A percentile compares a stretch with the other conserved stretches of the same genome.
Conservation (phyloP, 805 yeast genomes). For the Cyberlindnera subsufficiens region DNA sequence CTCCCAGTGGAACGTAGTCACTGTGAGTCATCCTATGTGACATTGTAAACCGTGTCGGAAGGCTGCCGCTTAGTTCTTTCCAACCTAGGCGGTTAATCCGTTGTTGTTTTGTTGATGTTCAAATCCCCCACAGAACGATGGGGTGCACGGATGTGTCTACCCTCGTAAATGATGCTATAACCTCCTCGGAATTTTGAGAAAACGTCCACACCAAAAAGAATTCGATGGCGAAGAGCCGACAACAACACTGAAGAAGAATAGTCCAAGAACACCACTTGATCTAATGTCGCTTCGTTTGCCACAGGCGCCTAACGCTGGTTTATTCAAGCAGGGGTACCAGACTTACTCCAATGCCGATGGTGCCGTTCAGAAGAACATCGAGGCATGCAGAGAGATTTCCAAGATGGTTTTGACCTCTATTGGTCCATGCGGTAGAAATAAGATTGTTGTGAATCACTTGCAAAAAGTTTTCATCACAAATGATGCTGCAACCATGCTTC, state of each 20-base stretch:
- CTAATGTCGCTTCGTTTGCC: conserved; percentile 87
- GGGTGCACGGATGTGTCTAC: too few relatives aligned
- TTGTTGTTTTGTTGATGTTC: too few relatives aligned
- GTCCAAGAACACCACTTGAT: neutral
- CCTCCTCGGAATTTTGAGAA: too few relatives aligned
- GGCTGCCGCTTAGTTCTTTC: too few relatives aligned
- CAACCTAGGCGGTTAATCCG: too few relatives aligned
- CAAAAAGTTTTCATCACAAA: conserved; percentile 86
- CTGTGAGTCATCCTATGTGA: conserved; percentile 8
- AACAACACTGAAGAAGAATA: too few relatives aligned
- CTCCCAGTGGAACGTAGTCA: conserved; percentile 48
- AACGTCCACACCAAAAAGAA: too few relatives aligned
- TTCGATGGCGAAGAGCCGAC: too few relatives aligned
- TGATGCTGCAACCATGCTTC: conserved; percentile 97
- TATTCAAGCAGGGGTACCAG: conserved; percentile 93
- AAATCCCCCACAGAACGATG: too few relatives aligned
- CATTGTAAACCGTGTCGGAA: neutral
- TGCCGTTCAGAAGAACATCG: conserved; percentile 85
- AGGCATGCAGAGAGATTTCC: conserved; percentile 91
- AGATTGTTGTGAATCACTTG: conserved; percentile 85
- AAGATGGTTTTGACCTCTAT: conserved; percentile 88
- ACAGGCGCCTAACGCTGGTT: conserved; percentile 85
- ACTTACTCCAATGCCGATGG: conserved; percentile 88
- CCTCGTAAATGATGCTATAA: too few relatives aligned
- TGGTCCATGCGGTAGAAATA: conserved; percentile 97